These are phyloP conservation scores for Vachellia collinsii DNA, from an alignment of 306 rosid genomes.

Conservation along the genomic window DNA sequence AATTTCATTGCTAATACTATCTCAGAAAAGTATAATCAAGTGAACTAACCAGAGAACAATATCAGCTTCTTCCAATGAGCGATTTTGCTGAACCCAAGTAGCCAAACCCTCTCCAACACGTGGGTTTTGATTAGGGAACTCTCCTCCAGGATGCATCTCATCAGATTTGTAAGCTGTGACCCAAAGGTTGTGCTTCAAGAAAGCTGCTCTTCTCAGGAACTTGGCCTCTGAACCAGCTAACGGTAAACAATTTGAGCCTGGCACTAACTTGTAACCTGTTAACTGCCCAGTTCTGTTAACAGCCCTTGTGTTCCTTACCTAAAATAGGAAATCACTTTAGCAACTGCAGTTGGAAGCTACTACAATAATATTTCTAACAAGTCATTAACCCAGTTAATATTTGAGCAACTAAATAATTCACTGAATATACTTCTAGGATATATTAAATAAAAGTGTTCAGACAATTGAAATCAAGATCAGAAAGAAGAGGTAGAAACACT, in stretches of 20 bases:
- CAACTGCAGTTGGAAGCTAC: background rate
- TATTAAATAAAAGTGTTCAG: background rate
- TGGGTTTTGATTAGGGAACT: constrained; percentile 83
- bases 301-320: constrained; percentile 82
- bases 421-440: constrained; percentile 13
- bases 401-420: background rate
- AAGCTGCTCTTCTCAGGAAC: constrained; percentile 79
- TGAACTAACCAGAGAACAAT: constrained; percentile 77
- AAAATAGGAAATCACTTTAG: constrained; percentile 30
- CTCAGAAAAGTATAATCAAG: background rate
- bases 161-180: constrained; percentile 64
- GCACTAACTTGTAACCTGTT: constrained; percentile 79
- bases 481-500: constrained; percentile 16
- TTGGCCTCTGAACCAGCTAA: constrained; percentile 86
- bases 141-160: constrained; percentile 82
- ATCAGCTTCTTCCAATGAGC: constrained; percentile 80
- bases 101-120: constrained; percentile 83
- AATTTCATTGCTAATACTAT: background rate
- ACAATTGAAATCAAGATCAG: background rate
- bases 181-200: constrained; percentile 87
- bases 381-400: constrained; percentile 1
- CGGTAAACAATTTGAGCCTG: constrained; percentile 84
- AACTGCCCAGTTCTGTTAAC: constrained; percentile 79
- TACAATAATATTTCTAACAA: constrained; percentile 21
- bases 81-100: constrained; percentile 76